A percentile compares a stretch with the other conserved stretches of the same genome.
Evolutionary conservation across 2,329 filamentous ascomycete species (phyloP).

Genomic region (Diaporthe batatas): DNA sequence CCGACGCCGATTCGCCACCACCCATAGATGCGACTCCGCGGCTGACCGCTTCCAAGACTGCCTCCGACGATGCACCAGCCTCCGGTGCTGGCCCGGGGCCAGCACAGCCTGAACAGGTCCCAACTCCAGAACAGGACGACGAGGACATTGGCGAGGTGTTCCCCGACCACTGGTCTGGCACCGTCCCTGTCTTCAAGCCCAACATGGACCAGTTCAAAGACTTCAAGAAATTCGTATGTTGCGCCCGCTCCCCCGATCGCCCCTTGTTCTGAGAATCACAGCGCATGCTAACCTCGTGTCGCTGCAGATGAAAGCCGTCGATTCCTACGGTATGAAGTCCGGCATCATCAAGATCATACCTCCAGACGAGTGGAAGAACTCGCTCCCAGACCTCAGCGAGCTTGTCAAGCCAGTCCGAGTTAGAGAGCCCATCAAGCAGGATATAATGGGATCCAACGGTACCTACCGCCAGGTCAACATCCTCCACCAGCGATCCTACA

Average conservation of each 20-base stretch:
- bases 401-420: slow-evolving; percentile 92
- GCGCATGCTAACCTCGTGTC: slow-evolving; percentile 47
- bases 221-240: slow-evolving; percentile 88
- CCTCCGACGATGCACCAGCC: slow-evolving; percentile 39
- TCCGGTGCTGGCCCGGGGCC: background rate
- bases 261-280: slow-evolving; percentile 18
- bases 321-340: slow-evolving; percentile 96
- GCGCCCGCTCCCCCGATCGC: background rate
- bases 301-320: slow-evolving; percentile 80
- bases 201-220: slow-evolving; percentile 95
- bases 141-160: slow-evolving; percentile 80
- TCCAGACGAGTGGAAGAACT: slow-evolving; percentile 90
- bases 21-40: slow-evolving; percentile 43
- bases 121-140: slow-evolving; percentile 47
- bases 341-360: slow-evolving; percentile 97
- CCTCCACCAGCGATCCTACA: slow-evolving; percentile 95
- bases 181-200: slow-evolving; percentile 93
- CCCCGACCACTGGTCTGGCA: slow-evolving; percentile 91
- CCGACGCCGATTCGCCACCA: slow-evolving; percentile 50
- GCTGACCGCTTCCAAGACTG: slow-evolving; percentile 32
- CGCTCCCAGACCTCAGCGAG: slow-evolving; percentile 83
- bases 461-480: slow-evolving; percentile 98
- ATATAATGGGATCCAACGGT: slow-evolving; percentile 95
- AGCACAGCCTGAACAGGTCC: slow-evolving; percentile 43
- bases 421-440: slow-evolving; percentile 97